Evolutionary conservation across 1,139 yeast genomes (phyloP).

Genomic region (Eremothecium cymbalariae): DNA sequence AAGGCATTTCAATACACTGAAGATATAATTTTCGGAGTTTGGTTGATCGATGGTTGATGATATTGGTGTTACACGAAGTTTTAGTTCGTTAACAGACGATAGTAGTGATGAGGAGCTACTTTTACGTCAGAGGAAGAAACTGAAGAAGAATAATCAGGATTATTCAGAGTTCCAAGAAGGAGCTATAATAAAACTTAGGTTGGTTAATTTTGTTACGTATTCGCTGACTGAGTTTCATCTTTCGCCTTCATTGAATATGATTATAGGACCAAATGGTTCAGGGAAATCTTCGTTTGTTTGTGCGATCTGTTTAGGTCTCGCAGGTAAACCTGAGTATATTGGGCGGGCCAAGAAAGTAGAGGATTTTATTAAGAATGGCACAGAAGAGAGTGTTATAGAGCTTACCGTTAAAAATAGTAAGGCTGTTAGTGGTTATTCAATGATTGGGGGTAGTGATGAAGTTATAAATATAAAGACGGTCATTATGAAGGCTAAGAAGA

Average conservation of each 20-base stretch:
- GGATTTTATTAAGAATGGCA: constrained; percentile 75
- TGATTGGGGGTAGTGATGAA: constrained; percentile 17
- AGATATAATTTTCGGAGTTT: too few relatives aligned
- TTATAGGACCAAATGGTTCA: constrained; percentile 95
- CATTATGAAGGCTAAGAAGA: constrained; percentile 37
- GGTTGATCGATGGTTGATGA: too few relatives aligned
- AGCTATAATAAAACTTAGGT: constrained; percentile 54
- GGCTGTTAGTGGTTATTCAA: constrained; percentile 20
- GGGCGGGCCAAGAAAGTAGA: constrained; percentile 65
- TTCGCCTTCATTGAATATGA: constrained; percentile 83
- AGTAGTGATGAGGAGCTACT: too few relatives aligned
- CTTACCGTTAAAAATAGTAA: constrained; percentile 49
- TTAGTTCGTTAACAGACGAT: too few relatives aligned
- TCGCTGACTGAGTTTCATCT: constrained; percentile 65
- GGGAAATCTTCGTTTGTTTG: constrained; percentile 94
- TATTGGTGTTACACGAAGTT: too few relatives aligned
- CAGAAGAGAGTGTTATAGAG: constrained; percentile 47
- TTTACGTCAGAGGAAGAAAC: too few relatives aligned
- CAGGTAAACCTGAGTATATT: constrained; percentile 68
- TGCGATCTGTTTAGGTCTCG: constrained; percentile 85
- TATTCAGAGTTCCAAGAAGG: constrained; percentile 41
- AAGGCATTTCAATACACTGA: too few relatives aligned
- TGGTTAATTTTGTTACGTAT: constrained; percentile 79
- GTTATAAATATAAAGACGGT: constrained; percentile 40
- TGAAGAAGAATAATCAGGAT: constrained; percentile 14